A percentile compares a stretch with the other conserved stretches of the same genome.
Conservation (phyloP, 2,329 filamentous ascomycete genomes). For the Monosporascus sp. region DNA sequence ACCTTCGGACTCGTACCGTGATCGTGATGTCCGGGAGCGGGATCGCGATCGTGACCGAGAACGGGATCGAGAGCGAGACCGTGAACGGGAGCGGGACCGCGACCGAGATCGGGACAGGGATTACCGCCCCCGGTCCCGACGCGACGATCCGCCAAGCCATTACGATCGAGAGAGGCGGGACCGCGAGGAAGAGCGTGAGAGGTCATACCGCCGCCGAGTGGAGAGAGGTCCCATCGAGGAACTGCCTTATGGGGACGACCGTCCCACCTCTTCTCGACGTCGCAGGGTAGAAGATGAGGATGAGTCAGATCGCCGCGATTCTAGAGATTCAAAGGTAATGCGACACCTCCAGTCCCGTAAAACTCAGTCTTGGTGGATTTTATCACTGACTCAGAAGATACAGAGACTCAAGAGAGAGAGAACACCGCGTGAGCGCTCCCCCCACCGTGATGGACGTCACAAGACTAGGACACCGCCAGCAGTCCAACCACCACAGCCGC, state of each 20-base stretch:
- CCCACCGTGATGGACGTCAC: constrained; percentile 50
- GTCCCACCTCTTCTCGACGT: constrained; percentile 61
- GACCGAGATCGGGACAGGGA: constrained; percentile 33
- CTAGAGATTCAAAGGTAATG: constrained; percentile 62
- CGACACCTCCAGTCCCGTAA: background rate
- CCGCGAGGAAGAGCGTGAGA: constrained; percentile 84
- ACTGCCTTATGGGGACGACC: constrained; percentile 81
- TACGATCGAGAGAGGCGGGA: constrained; percentile 86
- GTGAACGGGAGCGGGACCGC: constrained; percentile 36
- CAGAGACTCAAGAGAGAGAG: constrained; percentile 56
- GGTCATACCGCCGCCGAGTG: constrained; percentile 73
- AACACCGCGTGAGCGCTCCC: constrained; percentile 56
- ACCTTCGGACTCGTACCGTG: constrained; percentile 41
- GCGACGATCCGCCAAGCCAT: constrained; percentile 57
- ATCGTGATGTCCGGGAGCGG: constrained; percentile 35
- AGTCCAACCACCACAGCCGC: constrained; percentile 22
- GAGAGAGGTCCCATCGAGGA: constrained; percentile 71
- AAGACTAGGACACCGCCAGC: constrained; percentile 52
- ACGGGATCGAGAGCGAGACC: constrained; percentile 38
- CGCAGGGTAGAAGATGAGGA: constrained; percentile 75
- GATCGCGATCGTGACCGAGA: constrained; percentile 29
- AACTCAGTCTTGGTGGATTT: background rate
- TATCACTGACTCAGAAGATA: constrained; percentile 21
- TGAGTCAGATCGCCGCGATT: constrained; percentile 58
- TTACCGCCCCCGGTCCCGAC: constrained; percentile 46